Conservation (phyloP, 306 rosid species). For the Casuarina equisetifolia region DNA sequence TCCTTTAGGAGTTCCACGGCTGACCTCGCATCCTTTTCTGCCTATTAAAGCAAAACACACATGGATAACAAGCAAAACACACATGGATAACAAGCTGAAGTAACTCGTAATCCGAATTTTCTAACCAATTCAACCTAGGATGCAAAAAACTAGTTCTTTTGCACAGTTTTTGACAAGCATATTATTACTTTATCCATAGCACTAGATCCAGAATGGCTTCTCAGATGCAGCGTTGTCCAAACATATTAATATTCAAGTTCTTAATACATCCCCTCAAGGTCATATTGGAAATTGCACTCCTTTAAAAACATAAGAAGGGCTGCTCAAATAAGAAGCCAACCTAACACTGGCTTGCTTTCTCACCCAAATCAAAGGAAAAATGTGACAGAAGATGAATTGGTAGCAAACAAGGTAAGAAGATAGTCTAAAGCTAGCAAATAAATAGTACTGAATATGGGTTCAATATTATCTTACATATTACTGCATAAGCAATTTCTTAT, state of each 20-base stretch:
- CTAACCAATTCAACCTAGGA: conserved; percentile 2
- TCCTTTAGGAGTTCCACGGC: conserved; percentile 73
- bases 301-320: background rate
- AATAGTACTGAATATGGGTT: background rate
- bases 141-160: background rate
- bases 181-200: background rate
- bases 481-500: background rate
- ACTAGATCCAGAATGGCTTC: background rate
- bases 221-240: background rate
- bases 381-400: background rate
- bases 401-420: background rate
- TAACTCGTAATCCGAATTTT: conserved; percentile 6
- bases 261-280: background rate
- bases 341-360: background rate
- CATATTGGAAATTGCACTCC: background rate
- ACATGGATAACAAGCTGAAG: conserved; percentile 32
- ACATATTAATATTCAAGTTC: background rate
- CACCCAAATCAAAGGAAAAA: background rate
- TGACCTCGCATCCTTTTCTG: conserved; percentile 60
- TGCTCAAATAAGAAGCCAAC: background rate
- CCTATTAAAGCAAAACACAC: conserved; percentile 51
- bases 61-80: conserved; percentile 31
- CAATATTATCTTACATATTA: background rate
- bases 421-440: background rate
- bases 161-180: background rate